These are phyloP conservation scores for Orobanche coerulescens DNA, from an alignment of 257 asterid genomes.

Conservation along the genomic window DNA sequence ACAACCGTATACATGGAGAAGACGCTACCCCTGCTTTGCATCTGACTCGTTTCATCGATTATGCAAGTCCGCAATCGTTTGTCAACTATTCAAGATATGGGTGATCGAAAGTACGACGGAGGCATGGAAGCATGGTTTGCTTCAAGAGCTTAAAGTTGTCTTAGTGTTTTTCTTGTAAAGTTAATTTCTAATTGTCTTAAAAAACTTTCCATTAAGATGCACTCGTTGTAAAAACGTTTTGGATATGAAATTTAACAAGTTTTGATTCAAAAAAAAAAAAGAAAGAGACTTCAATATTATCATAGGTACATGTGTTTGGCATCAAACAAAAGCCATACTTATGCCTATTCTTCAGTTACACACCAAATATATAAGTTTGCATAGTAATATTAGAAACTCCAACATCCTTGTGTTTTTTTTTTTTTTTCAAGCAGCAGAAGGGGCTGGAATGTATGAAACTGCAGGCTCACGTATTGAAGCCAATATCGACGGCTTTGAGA, in stretches of 20 bases:
- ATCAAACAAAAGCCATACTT: conserved; percentile 5
- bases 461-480: conserved; percentile 45
- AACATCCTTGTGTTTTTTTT: not conserved
- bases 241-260: too few species aligned
- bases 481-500: conserved; percentile 40
- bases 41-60: too few species aligned
- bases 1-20: too few species aligned
- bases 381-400: not conserved
- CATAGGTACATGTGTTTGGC: not conserved
- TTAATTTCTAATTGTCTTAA: not conserved
- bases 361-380: not conserved
- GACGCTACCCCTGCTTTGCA: too few species aligned
- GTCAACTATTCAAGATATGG: too few species aligned
- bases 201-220: not conserved
- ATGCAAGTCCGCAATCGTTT: too few species aligned
- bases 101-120: too few species aligned
- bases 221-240: too few species aligned
- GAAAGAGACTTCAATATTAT: not conserved
- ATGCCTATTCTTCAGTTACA: not conserved
- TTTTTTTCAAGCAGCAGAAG: conserved; percentile 52
- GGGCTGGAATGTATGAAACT: conserved; percentile 48
- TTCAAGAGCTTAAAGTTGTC: too few species aligned
- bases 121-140: too few species aligned
- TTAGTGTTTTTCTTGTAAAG: too few species aligned
- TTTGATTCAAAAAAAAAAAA: too few species aligned